Evolutionary conservation across 2,329 filamentous ascomycete species (phyloP).

Genomic region (Pseudopyrenochaeta lycopersici): DNA sequence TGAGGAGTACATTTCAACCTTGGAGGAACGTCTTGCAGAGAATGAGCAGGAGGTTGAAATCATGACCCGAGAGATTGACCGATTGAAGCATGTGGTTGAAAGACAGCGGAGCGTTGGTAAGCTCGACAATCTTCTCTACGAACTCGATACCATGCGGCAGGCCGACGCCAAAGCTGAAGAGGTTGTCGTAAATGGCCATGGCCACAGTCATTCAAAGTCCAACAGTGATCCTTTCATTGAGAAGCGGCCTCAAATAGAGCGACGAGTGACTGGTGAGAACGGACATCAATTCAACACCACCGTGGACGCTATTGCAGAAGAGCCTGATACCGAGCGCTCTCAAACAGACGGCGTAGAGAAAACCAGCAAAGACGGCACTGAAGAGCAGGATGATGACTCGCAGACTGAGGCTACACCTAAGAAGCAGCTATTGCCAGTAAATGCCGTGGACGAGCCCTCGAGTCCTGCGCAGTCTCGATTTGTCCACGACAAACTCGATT

Average conservation of each 20-base stretch:
- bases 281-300: constrained; percentile 43
- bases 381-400: constrained; percentile 20
- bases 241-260: constrained; percentile 35
- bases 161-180: constrained; percentile 45
- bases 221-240: constrained; percentile 44
- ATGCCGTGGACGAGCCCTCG: constrained; percentile 59
- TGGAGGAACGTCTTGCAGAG: constrained; percentile 94
- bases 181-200: constrained; percentile 44
- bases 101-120: constrained; percentile 94
- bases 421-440: constrained; percentile 25
- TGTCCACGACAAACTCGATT: constrained; percentile 91
- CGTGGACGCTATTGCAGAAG: constrained; percentile 49
- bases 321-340: constrained; percentile 42
- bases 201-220: constrained; percentile 41
- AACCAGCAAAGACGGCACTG: constrained; percentile 11
- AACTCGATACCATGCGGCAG: constrained; percentile 73
- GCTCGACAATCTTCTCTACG: constrained; percentile 88
- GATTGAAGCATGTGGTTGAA: constrained; percentile 93
- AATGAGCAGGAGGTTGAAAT: constrained; percentile 94
- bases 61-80: constrained; percentile 96
- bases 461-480: constrained; percentile 84
- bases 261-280: constrained; percentile 31
- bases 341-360: constrained; percentile 33
- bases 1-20: constrained; percentile 96
- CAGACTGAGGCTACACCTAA: constrained; percentile 23